Base-by-base conservation (phyloP, 345 rosid species). In the Kernera saxatilis region DNA sequence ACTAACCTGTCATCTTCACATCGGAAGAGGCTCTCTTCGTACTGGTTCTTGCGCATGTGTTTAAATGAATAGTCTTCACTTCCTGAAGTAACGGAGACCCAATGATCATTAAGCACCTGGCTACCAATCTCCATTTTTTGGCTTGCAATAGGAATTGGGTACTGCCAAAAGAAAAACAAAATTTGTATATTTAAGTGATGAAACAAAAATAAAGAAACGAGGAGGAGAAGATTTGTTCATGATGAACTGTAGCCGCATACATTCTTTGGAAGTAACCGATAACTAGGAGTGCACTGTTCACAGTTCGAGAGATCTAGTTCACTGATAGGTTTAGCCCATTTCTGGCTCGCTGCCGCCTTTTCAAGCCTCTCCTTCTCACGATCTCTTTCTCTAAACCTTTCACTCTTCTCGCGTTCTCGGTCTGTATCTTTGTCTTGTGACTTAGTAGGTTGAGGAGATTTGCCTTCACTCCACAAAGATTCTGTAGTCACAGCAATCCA, bases 61-160 rank as follows among this genome's bases (percentile, higher is more conserved):
- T 91, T 94, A 62, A 94, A 94, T 48, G 99, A 91, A 88, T 94
- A 94, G 81, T 94, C 99, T 81, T 91, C 99, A 84, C 99, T 94
- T 73, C 99, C 99, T 63, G 97, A 94, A 69, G 99, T 91, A 43
- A 94, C 96, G 29, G 99, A 91, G 52, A 91, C 97, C 99, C 97
- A 94, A 81, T 88, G 83, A 72, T 94, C 96, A 82, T 94, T 94
- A 76, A 94, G 85, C 49, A 94, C 96, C 77, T 82, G 84, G 77
- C 77, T 81, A 67, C 90, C 99, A 82, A 88, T 84, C 72, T 81
- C 89, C 60, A 92, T 87, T 78, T 89, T 89, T 61, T 89, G 87
- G 80, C 98, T 91, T 70, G 85, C 96, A 7, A 80, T 69, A 64
- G 96, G 93, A 69, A 88, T 85, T 35, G 83, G 89, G 70, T 94